Conservation (phyloP, 2,329 filamentous ascomycete species). For the Leptographium flavum region DNA sequence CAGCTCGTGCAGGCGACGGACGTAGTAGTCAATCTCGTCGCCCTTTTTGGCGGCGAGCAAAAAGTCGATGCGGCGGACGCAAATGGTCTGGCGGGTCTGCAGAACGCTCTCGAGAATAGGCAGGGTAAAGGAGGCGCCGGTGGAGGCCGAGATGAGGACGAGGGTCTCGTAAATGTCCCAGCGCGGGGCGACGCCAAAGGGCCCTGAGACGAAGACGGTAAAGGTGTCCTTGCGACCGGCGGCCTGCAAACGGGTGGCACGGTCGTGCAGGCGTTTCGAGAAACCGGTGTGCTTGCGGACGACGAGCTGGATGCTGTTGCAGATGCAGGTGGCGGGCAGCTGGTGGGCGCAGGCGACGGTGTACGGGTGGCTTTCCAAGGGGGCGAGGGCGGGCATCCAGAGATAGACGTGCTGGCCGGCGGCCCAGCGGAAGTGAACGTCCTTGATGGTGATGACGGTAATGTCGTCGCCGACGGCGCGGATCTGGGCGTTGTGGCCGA, state of each 20-base stretch:
- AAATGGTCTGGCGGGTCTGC: constrained; percentile 24
- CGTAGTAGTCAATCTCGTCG: constrained; percentile 42
- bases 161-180: constrained; percentile 47
- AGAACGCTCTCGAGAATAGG: constrained; percentile 43
- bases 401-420: constrained; percentile 47
- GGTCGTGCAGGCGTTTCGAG: constrained; percentile 35
- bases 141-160: constrained; percentile 46
- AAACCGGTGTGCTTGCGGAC: constrained; percentile 42
- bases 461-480: constrained; percentile 33
- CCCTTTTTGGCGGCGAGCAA: constrained; percentile 35
- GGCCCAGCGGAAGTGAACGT: constrained; percentile 44
- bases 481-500: constrained; percentile 39
- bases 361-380: constrained; percentile 44
- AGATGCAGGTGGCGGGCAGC: constrained; percentile 34
- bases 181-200: constrained; percentile 38
- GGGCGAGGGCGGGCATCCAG: constrained; percentile 40
- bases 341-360: constrained; percentile 44
- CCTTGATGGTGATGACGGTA: constrained; percentile 45
- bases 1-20: constrained; percentile 31
- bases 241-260: constrained; percentile 23
- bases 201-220: constrained; percentile 38
- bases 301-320: constrained; percentile 45
- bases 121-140: constrained; percentile 46
- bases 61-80: constrained; percentile 38
- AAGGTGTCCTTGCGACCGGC: constrained; percentile 17